These are phyloP conservation scores for Chlamydomonas applanata DNA, from an alignment of 139 green algal species.

Conservation along the genomic window DNA sequence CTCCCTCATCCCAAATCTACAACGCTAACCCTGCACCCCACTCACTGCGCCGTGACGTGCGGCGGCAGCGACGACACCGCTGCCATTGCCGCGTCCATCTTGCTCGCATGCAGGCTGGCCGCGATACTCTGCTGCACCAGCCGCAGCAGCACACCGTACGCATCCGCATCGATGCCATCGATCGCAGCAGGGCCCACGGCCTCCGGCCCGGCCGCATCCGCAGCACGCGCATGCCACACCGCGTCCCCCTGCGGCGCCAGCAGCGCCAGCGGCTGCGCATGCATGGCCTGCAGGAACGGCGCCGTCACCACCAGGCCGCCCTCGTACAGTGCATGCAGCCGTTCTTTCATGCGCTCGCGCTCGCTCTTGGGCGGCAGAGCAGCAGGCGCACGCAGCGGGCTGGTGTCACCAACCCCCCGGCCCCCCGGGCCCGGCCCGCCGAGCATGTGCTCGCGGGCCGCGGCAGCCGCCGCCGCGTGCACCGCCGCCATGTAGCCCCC, in stretches of 20 bases:
- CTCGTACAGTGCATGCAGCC: conserved; percentile 60
- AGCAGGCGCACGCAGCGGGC: neutral
- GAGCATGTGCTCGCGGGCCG: neutral
- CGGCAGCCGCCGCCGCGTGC: conserved; percentile 22
- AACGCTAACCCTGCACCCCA: neutral
- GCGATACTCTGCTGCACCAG: conserved; percentile 24
- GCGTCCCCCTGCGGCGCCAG: conserved; percentile 28
- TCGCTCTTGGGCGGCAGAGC: conserved; percentile 6
- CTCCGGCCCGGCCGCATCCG: no score
- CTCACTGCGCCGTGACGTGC: neutral
- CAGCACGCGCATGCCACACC: no score
- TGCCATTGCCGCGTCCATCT: neutral
- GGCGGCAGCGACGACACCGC: neutral
- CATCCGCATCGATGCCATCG: conserved; percentile 23
- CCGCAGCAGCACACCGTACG: conserved; percentile 30
- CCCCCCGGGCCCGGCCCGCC: neutral
- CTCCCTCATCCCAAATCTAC: neutral
- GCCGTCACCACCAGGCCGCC: conserved; percentile 76
- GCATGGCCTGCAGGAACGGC: conserved; percentile 72
- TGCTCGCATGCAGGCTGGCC: conserved; percentile 1
- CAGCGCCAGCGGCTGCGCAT: conserved; percentile 66
- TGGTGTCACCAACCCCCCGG: neutral
- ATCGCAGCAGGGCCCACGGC: neutral
- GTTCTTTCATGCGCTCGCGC: conserved; percentile 40
- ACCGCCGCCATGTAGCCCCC: conserved; percentile 28